Evolutionary conservation across 2,329 filamentous ascomycete genomes (phyloP), one percentile per base, ranked within the genome.

Genomic region (Penicillium crustosum): DNA sequence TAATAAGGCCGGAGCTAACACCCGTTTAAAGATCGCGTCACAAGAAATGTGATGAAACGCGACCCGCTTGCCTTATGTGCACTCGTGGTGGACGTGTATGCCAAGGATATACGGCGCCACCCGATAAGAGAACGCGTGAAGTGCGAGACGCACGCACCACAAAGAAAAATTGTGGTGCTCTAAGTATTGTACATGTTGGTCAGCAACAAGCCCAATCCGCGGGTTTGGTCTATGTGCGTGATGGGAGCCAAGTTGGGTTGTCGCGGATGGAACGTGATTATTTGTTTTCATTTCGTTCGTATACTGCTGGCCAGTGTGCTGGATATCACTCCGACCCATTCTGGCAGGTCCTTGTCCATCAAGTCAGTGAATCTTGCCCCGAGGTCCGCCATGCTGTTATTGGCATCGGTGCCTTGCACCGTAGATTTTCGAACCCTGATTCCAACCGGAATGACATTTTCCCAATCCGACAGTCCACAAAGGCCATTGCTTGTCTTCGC

Each of bases 1-100:
- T 10, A 27, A 21, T 21, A 25, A n/a, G 19, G 2, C 10, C 10
- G 21, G 12, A 23, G 31, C 50, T 53, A 45, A 53, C 23, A 38
- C n/a, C 23, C 8, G 41, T 35, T 13, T 8, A 13, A 33, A 56
- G 54, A 19, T 29, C 48, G 3, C 54, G 54, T 5, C 54, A 56
- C 8, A 56, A 52, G 17, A 56, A 56, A 38, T 56, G 54, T 27
- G 54, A 56, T 19, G 54, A 56, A 45, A 38, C 54, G 15, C 54
- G 48, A 29, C 54, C 54, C 31, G n/a, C 48, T 29, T 56, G 54
- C 25, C n/a, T 19, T n/a, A 44, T 44, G 41, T 56, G 54, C 21
- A 45, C 23, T 25, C 29, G 41, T 3, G 36, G 23, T 33, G 48
- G 54, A 15, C 48, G 54, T 21, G 31, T 31, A 25, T 56, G 54